A percentile compares a stretch with the other conserved stretches of the same genome.
These are phyloP conservation scores for Amanita pallidorosea DNA, from an alignment of 768 basidiomycete species.

Conservation along the genomic window DNA sequence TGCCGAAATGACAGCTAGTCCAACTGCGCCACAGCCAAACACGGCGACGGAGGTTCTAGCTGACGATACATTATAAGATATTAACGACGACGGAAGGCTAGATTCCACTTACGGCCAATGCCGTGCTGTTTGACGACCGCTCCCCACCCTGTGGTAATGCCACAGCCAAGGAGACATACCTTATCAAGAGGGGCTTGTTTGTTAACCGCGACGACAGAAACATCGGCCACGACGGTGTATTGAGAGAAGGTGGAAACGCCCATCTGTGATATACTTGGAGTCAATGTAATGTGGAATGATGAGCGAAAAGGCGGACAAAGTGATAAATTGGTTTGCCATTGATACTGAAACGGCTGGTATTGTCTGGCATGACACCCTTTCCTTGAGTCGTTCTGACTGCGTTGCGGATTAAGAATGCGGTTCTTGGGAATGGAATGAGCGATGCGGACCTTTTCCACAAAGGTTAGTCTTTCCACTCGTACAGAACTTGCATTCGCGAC, in stretches of 20 bases:
- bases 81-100: background rate
- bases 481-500: conserved; percentile 97
- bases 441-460: conserved; percentile 70
- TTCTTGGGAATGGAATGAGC: background rate
- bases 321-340: conserved; percentile 83
- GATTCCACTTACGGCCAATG: conserved; percentile 41
- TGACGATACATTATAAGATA: conserved; percentile 14
- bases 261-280: conserved; percentile 51
- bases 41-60: conserved; percentile 86
- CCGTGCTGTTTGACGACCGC: conserved; percentile 88
- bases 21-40: conserved; percentile 95
- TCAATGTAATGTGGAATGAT: background rate
- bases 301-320: conserved; percentile 51
- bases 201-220: conserved; percentile 89
- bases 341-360: conserved; percentile 76
- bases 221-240: conserved; percentile 97
- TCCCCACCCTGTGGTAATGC: conserved; percentile 98
- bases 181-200: conserved; percentile 83
- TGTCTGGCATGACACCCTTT: conserved; percentile 90
- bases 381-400: conserved; percentile 89
- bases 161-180: conserved; percentile 94
- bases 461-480: conserved; percentile 97
- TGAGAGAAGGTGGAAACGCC: conserved; percentile 99
- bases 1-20: conserved; percentile 85
- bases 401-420: background rate